phyloP scores from a whole-genome alignment of 139 green algal species.

The Raphidocelis subcapitata region DNA sequence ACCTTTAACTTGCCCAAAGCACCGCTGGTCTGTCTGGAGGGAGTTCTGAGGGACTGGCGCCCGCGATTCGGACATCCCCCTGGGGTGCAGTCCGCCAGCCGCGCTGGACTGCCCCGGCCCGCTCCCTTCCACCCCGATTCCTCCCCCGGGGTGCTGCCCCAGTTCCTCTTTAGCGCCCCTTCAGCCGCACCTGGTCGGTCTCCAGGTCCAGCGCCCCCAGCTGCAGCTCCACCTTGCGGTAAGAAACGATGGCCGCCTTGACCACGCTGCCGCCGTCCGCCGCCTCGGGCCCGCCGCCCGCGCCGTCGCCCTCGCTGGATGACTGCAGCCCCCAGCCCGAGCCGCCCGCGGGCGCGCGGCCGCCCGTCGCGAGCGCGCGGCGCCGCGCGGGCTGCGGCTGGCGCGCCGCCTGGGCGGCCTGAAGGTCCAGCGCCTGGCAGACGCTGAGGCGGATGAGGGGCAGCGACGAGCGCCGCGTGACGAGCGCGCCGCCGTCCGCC shows the following conservation, averaged over 20 bases:
- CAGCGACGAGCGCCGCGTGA: too few species aligned
- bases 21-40: too few species aligned
- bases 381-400: too few species aligned
- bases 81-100: not conserved
- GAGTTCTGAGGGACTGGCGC: too few species aligned
- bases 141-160: not conserved
- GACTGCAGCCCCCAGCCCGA: too few species aligned
- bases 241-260: conserved; percentile 68
- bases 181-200: conserved; percentile 39
- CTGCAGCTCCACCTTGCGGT: conserved; percentile 69
- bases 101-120: not conserved
- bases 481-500: too few species aligned
- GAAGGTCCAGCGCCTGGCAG: conserved; percentile 16
- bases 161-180: too few species aligned
- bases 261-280: not conserved
- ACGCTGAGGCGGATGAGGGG: conserved; percentile 13
- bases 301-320: not conserved
- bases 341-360: too few species aligned
- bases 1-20: too few species aligned
- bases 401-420: too few species aligned
- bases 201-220: conserved; percentile 51
- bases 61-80: not conserved
- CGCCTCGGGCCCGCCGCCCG: not conserved
- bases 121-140: not conserved
- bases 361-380: too few species aligned